phyloP scores from a whole-genome alignment of 2,329 filamentous ascomycete species.

The Pseudogymnoascus destructans region DNA sequence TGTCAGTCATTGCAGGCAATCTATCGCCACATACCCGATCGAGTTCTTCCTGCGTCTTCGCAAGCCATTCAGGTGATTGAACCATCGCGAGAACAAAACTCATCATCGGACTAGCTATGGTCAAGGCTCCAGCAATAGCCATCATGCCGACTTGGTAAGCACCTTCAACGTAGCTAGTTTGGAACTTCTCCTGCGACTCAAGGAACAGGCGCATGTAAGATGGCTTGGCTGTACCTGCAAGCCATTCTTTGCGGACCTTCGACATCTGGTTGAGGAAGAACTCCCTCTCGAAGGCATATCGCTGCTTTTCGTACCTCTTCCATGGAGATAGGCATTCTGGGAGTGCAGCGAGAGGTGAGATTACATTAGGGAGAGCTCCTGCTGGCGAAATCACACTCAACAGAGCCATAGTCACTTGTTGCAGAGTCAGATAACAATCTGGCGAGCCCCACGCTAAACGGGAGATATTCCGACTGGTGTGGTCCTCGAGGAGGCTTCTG shows the following conservation, averaged over 20 bases:
- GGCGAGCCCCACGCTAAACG: slow-evolving; percentile 35
- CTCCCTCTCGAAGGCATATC: slow-evolving; percentile 30
- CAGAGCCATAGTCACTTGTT: slow-evolving; percentile 30
- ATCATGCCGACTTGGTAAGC: slow-evolving; percentile 35
- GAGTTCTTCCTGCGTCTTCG: slow-evolving; percentile 12
- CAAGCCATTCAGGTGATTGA: slow-evolving; percentile 10
- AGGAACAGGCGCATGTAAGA: slow-evolving; percentile 33
- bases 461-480: slow-evolving; percentile 34
- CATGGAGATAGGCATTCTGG: slow-evolving; percentile 32
- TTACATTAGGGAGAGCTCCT: slow-evolving; percentile 32
- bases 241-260: slow-evolving; percentile 27
- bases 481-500: slow-evolving; percentile 35
- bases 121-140: slow-evolving; percentile 31
- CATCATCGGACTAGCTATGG: slow-evolving; percentile 12
- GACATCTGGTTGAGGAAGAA: slow-evolving; percentile 29
- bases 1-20: slow-evolving; percentile 19
- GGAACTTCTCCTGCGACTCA: slow-evolving; percentile 22
- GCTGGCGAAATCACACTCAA: neutral
- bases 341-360: slow-evolving; percentile 33
- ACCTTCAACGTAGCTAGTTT: slow-evolving; percentile 28
- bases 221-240: slow-evolving; percentile 26
- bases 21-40: slow-evolving; percentile 11
- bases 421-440: slow-evolving; percentile 29
- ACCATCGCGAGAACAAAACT: slow-evolving; percentile 13
- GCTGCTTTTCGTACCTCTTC: slow-evolving; percentile 32